phyloP scores from a whole-genome alignment of 352 stramenopile species.

The Phytophthora aleatoria region DNA sequence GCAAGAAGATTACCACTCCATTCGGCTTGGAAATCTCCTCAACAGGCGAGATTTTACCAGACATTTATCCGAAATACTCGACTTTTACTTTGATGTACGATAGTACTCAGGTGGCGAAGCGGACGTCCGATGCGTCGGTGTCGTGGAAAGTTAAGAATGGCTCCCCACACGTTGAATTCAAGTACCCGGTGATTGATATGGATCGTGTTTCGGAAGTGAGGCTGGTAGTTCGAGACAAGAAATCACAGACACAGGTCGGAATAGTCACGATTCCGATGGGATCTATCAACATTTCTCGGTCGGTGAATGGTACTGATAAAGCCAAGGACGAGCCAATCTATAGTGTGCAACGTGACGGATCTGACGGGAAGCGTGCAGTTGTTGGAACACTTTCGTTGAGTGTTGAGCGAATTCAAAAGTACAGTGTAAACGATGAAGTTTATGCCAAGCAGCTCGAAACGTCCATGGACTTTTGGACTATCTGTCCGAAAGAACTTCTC shows the following conservation, averaged over 20 bases:
- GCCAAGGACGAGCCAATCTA: conserved; percentile 31
- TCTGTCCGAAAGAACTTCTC: conserved; percentile 56
- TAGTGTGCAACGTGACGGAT: conserved; percentile 32
- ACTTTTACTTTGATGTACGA: conserved; percentile 26
- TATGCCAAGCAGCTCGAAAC: conserved; percentile 38
- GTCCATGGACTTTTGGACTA: conserved; percentile 48
- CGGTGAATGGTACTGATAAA: conserved; percentile 6
- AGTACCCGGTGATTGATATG: conserved; percentile 46
- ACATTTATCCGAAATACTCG: conserved; percentile 42
- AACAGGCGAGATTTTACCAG: conserved; percentile 49
- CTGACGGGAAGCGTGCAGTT: conserved; percentile 25
- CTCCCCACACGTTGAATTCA: conserved; percentile 32
- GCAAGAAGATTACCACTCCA: conserved; percentile 33
- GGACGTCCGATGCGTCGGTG: background rate
- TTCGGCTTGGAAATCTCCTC: conserved; percentile 49
- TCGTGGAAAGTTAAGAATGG: conserved; percentile 3
- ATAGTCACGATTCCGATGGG: conserved; percentile 43
- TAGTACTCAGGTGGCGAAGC: background rate
- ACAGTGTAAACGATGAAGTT: conserved; percentile 27
- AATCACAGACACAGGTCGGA: conserved; percentile 39
- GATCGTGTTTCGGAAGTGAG: conserved; percentile 46
- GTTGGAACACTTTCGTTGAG: conserved; percentile 62
- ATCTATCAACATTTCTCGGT: conserved; percentile 17
- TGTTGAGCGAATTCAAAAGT: conserved; percentile 33
- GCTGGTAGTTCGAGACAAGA: conserved; percentile 38